Conservation (phyloP, 2,329 filamentous ascomycete genomes). For the Sporothrix globosa region DNA sequence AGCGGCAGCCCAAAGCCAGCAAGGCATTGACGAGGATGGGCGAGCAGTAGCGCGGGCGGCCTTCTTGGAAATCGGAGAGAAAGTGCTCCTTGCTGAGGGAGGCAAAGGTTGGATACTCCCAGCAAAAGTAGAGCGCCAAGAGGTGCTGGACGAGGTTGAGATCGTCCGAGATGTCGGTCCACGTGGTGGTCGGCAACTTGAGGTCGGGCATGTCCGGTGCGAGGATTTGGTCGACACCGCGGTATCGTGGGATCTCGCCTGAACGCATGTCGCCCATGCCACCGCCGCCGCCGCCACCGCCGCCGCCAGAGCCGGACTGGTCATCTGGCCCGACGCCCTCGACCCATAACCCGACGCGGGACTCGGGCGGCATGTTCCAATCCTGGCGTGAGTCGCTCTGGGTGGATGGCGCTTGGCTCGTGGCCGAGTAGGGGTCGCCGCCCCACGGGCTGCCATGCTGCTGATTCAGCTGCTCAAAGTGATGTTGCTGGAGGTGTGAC, state of each 20-base stretch:
- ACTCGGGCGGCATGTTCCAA: constrained; percentile 51
- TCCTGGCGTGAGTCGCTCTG: constrained; percentile 54
- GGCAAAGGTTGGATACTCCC: constrained; percentile 75
- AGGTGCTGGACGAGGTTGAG: constrained; percentile 63
- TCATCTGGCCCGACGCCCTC: constrained; percentile 45
- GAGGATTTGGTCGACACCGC: constrained; percentile 54
- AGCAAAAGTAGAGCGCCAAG: constrained; percentile 71
- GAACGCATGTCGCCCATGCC: not conserved
- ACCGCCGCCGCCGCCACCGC: not conserved
- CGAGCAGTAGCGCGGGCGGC: constrained; percentile 67
- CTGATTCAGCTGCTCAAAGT: constrained; percentile 9
- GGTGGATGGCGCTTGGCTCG: constrained; percentile 52
- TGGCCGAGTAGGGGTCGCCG: constrained; percentile 47
- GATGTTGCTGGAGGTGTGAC: constrained; percentile 18
- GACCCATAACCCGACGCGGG: constrained; percentile 56
- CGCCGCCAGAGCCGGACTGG: constrained; percentile 34
- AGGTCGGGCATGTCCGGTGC: constrained; percentile 52
- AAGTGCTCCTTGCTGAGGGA: constrained; percentile 74
- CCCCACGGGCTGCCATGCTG: constrained; percentile 54
- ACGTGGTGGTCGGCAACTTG: constrained; percentile 51
- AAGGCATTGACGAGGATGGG: constrained; percentile 68
- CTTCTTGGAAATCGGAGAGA: constrained; percentile 64
- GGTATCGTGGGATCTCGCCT: constrained; percentile 40
- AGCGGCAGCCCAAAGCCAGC: constrained; percentile 67
- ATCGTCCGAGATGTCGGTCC: constrained; percentile 66